Percentiles rank a stretch among this genome's conserved stretches.
Conservation (phyloP, 768 basidiomycete genomes). For the Pulveroboletus frians region DNA sequence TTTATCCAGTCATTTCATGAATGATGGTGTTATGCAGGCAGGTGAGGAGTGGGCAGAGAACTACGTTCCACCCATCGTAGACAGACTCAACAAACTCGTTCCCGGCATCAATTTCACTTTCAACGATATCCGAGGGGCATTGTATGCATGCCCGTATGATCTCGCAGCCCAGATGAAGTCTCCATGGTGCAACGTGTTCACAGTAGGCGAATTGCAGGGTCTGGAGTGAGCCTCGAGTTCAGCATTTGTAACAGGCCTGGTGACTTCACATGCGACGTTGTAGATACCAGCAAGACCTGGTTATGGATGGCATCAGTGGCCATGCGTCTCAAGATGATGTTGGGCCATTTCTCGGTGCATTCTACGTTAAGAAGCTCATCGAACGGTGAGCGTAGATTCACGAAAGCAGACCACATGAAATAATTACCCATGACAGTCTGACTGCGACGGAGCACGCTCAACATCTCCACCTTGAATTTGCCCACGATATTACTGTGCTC, state of each 20-base stretch:
- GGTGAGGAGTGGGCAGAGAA: conserved; percentile 28
- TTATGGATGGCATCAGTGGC: conserved; percentile 32
- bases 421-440: conserved; percentile 19
- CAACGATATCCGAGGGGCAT: conserved; percentile 34
- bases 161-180: conserved; percentile 32
- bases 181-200: conserved; percentile 41
- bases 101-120: conserved; percentile 31
- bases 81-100: conserved; percentile 32
- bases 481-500: conserved; percentile 37
- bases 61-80: conserved; percentile 35
- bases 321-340: conserved; percentile 25
- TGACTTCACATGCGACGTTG: not conserved
- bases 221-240: conserved; percentile 31
- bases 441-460: conserved; percentile 27
- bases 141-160: conserved; percentile 41
- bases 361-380: conserved; percentile 37
- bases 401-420: not conserved
- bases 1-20: not conserved
- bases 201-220: conserved; percentile 26
- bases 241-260: not conserved
- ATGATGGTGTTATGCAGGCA: not conserved
- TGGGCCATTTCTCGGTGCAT: conserved; percentile 34
- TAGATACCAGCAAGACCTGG: conserved; percentile 36
- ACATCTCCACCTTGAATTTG: conserved; percentile 38
- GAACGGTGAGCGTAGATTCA: conserved; percentile 25